Percentiles rank a stretch among this genome's conserved stretches.
These are phyloP conservation scores for Teratosphaeria pseudoeucalypti DNA, from an alignment of 2,329 filamentous ascomycete genomes.

Conservation along the genomic window DNA sequence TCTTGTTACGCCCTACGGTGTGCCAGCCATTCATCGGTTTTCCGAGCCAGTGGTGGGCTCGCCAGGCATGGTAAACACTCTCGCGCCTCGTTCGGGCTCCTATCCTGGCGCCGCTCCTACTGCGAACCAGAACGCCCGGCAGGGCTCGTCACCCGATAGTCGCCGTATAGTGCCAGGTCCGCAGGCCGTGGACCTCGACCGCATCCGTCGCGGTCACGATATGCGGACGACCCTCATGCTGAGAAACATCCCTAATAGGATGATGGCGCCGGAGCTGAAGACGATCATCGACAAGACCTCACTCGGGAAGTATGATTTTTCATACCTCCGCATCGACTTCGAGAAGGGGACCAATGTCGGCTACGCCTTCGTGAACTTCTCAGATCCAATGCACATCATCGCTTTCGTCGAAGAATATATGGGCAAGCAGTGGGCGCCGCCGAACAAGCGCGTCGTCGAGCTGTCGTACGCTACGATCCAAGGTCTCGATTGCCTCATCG, in stretches of 20 bases:
- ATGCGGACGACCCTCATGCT: slow-evolving; percentile 63
- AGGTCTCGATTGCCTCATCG: slow-evolving; percentile 78
- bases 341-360: slow-evolving; percentile 58
- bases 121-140: slow-evolving; percentile 4
- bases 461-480: slow-evolving; percentile 97
- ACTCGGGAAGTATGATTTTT: slow-evolving; percentile 80
- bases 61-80: not conserved
- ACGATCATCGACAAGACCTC: slow-evolving; percentile 67
- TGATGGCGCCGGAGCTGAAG: slow-evolving; percentile 58
- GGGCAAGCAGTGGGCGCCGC: slow-evolving; percentile 54
- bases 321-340: slow-evolving; percentile 76
- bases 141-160: not conserved
- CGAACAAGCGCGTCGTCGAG: slow-evolving; percentile 50
- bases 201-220: slow-evolving; percentile 34
- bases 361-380: slow-evolving; percentile 95
- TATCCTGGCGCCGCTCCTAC: not conserved
- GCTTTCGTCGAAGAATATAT: slow-evolving; percentile 48
- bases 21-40: not conserved
- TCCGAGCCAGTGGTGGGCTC: not conserved
- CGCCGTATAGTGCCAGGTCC: slow-evolving; percentile 12
- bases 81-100: not conserved
- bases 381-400: slow-evolving; percentile 65
- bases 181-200: slow-evolving; percentile 29
- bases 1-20: not conserved
- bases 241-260: slow-evolving; percentile 86